A percentile compares a stretch with the other conserved stretches of the same genome.
These are phyloP conservation scores for Aspergillus pseudonomiae DNA, from an alignment of 2,329 filamentous ascomycete species.

Conservation along the genomic window DNA sequence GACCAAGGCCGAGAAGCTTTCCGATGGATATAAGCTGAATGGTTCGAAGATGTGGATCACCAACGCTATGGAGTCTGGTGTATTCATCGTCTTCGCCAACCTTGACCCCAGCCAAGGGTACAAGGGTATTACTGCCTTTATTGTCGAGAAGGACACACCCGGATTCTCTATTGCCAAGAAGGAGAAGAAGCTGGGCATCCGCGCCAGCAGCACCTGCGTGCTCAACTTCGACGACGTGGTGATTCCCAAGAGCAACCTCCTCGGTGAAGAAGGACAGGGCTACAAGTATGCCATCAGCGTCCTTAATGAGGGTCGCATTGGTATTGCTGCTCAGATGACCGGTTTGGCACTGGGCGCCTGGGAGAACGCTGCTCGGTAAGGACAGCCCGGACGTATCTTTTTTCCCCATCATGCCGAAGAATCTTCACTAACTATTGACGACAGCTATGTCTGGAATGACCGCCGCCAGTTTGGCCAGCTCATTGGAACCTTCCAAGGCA, in stretches of 20 bases:
- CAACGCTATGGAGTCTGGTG: conserved; percentile 87
- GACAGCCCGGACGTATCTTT: neutral
- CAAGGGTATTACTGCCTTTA: conserved; percentile 94
- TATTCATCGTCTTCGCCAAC: conserved; percentile 99
- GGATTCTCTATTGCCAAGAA: conserved; percentile 98
- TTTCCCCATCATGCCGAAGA: neutral
- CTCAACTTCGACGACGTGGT: conserved; percentile 97
- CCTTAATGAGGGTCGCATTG: conserved; percentile 94
- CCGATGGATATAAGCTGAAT: conserved; percentile 80
- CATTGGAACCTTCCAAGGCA: conserved; percentile 96
- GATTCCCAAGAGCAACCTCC: conserved; percentile 82
- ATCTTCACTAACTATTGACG: conserved; percentile 11
- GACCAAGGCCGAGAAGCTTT: conserved; percentile 84
- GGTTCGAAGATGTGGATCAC: conserved; percentile 99
- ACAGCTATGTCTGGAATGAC: conserved; percentile 93
- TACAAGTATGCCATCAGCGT: conserved; percentile 98
- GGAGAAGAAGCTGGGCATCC: conserved; percentile 99
- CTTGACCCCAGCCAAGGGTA: conserved; percentile 90
- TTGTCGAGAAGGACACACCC: conserved; percentile 85
- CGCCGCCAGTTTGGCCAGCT: conserved; percentile 93
- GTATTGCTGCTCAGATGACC: conserved; percentile 98
- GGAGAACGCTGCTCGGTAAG: conserved; percentile 83
- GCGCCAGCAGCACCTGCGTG: conserved; percentile 92
- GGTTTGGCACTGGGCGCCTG: conserved; percentile 91
- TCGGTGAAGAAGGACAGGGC: conserved; percentile 85